A percentile compares a stretch with the other conserved stretches of the same genome.
Conservation (phyloP, 345 rosid genomes). For the Anastatica hierochuntica region DNA sequence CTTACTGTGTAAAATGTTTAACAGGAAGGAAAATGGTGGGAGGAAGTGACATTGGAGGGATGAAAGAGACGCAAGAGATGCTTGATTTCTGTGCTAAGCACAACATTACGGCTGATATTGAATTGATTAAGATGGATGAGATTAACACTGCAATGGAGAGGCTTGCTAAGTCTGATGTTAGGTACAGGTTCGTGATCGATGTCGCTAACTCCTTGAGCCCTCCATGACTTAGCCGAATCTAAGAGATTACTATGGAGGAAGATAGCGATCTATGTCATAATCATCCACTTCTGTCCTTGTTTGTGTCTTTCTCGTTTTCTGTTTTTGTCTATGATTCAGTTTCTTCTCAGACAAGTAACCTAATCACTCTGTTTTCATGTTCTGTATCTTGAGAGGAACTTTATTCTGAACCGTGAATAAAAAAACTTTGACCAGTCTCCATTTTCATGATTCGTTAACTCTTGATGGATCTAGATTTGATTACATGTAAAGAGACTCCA, state of each 20-base stretch:
- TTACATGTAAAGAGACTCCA: not conserved
- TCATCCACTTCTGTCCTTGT: not conserved
- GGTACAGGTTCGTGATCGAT: conserved; percentile 82
- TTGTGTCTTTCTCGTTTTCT: not conserved
- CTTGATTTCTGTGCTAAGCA: conserved; percentile 81
- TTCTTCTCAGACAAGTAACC: conserved; percentile 4
- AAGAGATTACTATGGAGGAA: too few species aligned
- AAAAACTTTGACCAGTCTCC: not conserved
- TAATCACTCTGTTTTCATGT: not conserved
- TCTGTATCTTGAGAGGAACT: not conserved
- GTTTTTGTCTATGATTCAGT: too few species aligned
- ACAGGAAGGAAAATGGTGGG: conserved; percentile 70
- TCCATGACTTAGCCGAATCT: conserved; percentile 10
- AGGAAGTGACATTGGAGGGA: conserved; percentile 73
- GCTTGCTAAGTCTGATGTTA: conserved; percentile 86
- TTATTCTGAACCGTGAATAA: not conserved
- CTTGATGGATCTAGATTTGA: not conserved
- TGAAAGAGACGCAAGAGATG: conserved; percentile 86
- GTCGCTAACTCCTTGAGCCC: conserved; percentile 51
- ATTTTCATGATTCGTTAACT: not conserved
- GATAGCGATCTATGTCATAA: too few species aligned
- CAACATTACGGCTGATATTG: conserved; percentile 62
- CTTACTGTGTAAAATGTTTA: not conserved
- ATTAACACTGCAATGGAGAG: conserved; percentile 75
- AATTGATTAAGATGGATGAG: conserved; percentile 58